Conservation (phyloP, 768 basidiomycete species). For the Panus rudis region DNA sequence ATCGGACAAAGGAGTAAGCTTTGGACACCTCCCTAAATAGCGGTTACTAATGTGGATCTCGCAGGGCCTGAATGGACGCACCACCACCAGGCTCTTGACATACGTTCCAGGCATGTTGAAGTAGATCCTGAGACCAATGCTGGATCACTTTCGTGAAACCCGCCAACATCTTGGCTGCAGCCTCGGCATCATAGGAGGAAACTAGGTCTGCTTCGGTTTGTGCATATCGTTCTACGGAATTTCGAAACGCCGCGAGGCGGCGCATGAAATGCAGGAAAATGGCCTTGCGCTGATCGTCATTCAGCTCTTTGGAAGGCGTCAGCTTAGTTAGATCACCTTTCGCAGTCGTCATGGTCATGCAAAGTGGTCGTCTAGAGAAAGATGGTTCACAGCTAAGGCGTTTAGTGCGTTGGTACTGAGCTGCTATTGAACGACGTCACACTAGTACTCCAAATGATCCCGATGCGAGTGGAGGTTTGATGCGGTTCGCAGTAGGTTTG, state of each 20-base stretch:
- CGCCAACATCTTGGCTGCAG: constrained; percentile 13
- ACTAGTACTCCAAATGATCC: no score
- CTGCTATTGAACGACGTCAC: background rate
- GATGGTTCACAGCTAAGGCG: background rate
- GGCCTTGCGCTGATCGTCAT: constrained; percentile 24
- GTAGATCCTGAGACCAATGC: constrained; percentile 37
- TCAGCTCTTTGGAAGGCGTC: constrained; percentile 34
- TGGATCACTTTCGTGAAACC: constrained; percentile 32
- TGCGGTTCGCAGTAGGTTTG: no score
- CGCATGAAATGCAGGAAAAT: constrained; percentile 39
- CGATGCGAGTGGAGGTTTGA: no score
- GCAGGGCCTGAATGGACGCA: constrained; percentile 12
- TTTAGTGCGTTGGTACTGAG: no score
- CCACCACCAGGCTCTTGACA: constrained; percentile 37
- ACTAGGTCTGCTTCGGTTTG: constrained; percentile 27
- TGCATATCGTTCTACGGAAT: constrained; percentile 35
- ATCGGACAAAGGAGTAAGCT: constrained; percentile 36
- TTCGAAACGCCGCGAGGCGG: constrained; percentile 39
- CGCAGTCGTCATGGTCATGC: constrained; percentile 5
- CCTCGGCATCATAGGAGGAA: constrained; percentile 12
- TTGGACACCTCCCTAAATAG: constrained; percentile 33
- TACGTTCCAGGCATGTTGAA: constrained; percentile 37
- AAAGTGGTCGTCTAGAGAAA: background rate
- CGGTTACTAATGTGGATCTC: no score
- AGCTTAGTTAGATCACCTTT: constrained; percentile 22